Conservation (phyloP, 345 rosid species). For the Melaleuca quinquenervia region DNA sequence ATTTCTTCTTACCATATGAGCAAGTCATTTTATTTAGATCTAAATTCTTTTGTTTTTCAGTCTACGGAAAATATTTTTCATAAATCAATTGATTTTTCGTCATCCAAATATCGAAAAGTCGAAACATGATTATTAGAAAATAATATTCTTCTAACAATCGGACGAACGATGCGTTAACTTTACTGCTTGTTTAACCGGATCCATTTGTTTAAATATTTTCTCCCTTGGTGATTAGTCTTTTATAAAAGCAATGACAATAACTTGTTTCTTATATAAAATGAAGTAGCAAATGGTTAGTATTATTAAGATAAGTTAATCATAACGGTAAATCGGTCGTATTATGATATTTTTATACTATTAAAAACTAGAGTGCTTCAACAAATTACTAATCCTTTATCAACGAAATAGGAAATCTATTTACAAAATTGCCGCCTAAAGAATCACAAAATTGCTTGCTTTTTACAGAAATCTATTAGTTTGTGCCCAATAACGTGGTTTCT, state of each 20-base stretch:
- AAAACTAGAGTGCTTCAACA: neutral
- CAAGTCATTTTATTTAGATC: neutral
- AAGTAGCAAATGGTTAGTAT: neutral
- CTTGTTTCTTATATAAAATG: neutral
- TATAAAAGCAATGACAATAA: neutral
- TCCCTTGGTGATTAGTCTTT: neutral
- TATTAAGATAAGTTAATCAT: neutral
- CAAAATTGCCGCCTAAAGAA: no score
- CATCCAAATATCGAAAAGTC: neutral
- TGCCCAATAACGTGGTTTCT: no score
- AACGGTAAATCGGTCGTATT: neutral
- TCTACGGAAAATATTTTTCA: neutral
- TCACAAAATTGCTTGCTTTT: no score
- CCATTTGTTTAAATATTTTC: neutral
- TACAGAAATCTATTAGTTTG: no score
- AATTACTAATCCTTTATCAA: no score
- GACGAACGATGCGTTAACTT: neutral
- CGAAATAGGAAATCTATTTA: no score
- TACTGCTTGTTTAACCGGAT: neutral
- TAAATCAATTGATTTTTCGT: neutral
- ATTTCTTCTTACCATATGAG: neutral
- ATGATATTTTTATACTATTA: no score
- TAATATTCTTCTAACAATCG: neutral
- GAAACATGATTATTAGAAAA: neutral
- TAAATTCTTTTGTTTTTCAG: neutral